These are phyloP conservation scores for Benincasa hispida DNA, from an alignment of 306 rosid species.

Conservation along the genomic window DNA sequence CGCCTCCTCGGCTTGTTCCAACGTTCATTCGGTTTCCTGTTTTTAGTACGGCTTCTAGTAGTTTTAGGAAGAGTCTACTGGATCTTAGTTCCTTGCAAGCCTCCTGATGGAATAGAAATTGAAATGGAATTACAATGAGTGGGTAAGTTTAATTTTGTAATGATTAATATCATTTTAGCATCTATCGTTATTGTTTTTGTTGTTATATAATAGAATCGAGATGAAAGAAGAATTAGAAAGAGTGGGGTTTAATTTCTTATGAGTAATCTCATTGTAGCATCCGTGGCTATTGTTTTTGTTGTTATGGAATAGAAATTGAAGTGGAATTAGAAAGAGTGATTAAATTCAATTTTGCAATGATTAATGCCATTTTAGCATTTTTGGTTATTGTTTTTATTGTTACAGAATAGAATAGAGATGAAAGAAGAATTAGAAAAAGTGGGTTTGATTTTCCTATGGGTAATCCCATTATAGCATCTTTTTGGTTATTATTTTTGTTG, in stretches of 20 bases:
- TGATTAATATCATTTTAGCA: not conserved
- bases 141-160: not conserved
- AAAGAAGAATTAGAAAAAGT: not conserved
- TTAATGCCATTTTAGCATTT: not conserved
- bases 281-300: not conserved
- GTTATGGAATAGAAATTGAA: not conserved
- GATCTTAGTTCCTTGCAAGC: conserved; percentile 95
- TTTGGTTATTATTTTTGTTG: not conserved
- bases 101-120: conserved; percentile 32
- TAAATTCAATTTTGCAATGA: not conserved
- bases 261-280: not conserved
- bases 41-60: conserved; percentile 85
- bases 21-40: conserved; percentile 97
- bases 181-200: not conserved
- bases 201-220: not conserved
- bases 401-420: not conserved
- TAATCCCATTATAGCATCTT: not conserved
- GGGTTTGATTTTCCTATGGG: not conserved
- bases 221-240: not conserved
- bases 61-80: conserved; percentile 81
- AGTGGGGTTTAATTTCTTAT: not conserved
- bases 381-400: not conserved
- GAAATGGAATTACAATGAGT: not conserved
- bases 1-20: conserved; percentile 93
- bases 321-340: not conserved